Evolutionary conservation across 805 yeast species (phyloP).

Genomic region (Candida tibetensis): DNA sequence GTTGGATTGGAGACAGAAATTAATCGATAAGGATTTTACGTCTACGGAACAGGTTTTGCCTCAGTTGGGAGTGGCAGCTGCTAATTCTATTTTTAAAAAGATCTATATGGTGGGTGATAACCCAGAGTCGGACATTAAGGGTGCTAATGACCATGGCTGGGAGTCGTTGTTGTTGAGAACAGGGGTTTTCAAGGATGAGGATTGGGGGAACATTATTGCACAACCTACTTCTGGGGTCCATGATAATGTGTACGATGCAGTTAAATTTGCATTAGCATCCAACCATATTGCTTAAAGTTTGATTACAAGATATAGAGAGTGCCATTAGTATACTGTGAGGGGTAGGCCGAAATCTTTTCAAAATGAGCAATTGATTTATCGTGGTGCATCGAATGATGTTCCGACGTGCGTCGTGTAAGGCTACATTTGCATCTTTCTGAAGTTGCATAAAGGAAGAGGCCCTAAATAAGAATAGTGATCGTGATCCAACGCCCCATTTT

Average conservation of each 20-base stretch:
- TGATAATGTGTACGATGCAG: slow-evolving; percentile 48
- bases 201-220: slow-evolving; percentile 37
- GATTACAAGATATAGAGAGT: no score
- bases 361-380: no score
- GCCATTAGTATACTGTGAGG: no score
- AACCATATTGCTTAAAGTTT: slow-evolving; percentile 1
- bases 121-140: slow-evolving; percentile 88
- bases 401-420: no score
- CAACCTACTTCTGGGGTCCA: slow-evolving; percentile 50
- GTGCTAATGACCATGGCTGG: slow-evolving; percentile 90
- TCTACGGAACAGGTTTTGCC: slow-evolving; percentile 38
- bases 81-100: slow-evolving; percentile 39
- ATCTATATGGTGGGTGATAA: slow-evolving; percentile 97
- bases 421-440: no score
- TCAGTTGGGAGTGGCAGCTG: slow-evolving; percentile 38
- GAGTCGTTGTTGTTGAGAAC: slow-evolving; percentile 78
- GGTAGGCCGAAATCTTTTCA: no score
- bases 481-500: no score
- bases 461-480: no score
- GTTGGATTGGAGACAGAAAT: slow-evolving; percentile 48
- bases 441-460: no score
- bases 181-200: slow-evolving; percentile 77
- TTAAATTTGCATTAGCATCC: slow-evolving; percentile 22
- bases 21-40: slow-evolving; percentile 17
- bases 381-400: no score